A percentile compares a stretch with the other conserved stretches of the same genome.
These are phyloP conservation scores for Moesziomyces parantarcticus DNA, from an alignment of 1,284 basidiomycete genomes.

Conservation along the genomic window DNA sequence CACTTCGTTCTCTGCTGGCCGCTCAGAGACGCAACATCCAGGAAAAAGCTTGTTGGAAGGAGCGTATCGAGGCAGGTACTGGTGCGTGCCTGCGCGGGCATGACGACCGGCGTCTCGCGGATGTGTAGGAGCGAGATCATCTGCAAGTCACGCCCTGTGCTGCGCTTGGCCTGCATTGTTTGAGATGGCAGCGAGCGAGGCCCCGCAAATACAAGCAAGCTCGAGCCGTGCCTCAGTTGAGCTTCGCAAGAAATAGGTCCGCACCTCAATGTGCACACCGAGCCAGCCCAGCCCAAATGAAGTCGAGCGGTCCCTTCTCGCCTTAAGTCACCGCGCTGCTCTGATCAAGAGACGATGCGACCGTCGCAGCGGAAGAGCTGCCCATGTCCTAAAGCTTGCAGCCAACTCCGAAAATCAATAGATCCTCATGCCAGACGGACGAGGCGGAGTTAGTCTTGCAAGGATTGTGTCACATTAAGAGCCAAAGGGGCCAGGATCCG, in stretches of 20 bases:
- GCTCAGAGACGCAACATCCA: no score
- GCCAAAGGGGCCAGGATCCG: background rate
- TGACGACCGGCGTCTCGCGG: no score
- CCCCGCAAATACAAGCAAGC: background rate
- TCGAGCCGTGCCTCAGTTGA: background rate
- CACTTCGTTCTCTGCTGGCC: no score
- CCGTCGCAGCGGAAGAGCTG: background rate
- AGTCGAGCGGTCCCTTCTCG: no score
- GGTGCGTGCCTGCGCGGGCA: no score
- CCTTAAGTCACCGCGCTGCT: constrained; percentile 1
- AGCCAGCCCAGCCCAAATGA: constrained; percentile 31
- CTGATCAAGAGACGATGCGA: background rate
- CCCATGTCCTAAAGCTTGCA: background rate
- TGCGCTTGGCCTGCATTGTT: background rate
- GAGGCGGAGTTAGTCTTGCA: no score
- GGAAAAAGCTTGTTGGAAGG: no score
- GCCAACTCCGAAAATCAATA: background rate
- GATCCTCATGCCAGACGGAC: background rate
- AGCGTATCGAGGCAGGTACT: no score
- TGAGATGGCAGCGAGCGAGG: background rate
- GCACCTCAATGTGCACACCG: no score
- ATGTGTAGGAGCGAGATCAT: background rate
- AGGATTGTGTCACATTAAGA: no score
- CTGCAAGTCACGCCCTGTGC: background rate
- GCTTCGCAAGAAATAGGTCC: constrained; percentile 5